Base-by-base conservation (phyloP, 129 eudicot genomes). In the Pittosporum tobira region DNA sequence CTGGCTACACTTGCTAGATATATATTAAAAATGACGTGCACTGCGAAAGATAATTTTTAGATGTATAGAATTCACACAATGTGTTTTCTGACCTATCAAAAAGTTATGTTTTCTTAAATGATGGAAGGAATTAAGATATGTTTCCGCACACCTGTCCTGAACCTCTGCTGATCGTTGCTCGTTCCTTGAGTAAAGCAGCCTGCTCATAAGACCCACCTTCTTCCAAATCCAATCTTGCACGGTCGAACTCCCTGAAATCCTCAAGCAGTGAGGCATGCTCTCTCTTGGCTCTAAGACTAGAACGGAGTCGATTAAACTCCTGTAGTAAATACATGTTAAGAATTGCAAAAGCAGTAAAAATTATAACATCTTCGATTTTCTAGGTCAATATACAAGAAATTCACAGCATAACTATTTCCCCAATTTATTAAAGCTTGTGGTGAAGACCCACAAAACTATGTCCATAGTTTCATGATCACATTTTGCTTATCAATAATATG, bases 241-340 rank as follows among this genome's bases (percentile, higher is more conserved):
- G 79, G 47, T 91, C 99, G 46, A 91, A 81, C 76, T 91, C 96
- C 71, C 94, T 74, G 57, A 91, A 87, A 77, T 91, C 96, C 66
- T 91, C 91, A 36, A 91, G 88, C 77, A 91, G 65, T 50, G 96
- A 87, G 45, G 99, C 99, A 71, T 93, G 99, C 69, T 93, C 99
- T 77, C 80, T 88, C 75, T 87, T 93, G 25, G 96, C 96, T 73
- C 88, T 78, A 63, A 84, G 82, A 70, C 96, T 87, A 38, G 94
- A 93, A 31, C 94, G 80, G 47, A 93, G 85, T 71, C 86, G 74
- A 66, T 79, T 74, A 55, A 86, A 93, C 73, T 87, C 96, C 99
- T 93, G 66, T 48, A 78, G 53, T 28, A 30, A 9, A 49, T 59
- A 48, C 71, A 64, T 10, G 16, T 9, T 40, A 34, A 56, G 40